phyloP scores from a whole-genome alignment of 2,329 filamentous ascomycete species.

The Ascochyta viciae-villosae region DNA sequence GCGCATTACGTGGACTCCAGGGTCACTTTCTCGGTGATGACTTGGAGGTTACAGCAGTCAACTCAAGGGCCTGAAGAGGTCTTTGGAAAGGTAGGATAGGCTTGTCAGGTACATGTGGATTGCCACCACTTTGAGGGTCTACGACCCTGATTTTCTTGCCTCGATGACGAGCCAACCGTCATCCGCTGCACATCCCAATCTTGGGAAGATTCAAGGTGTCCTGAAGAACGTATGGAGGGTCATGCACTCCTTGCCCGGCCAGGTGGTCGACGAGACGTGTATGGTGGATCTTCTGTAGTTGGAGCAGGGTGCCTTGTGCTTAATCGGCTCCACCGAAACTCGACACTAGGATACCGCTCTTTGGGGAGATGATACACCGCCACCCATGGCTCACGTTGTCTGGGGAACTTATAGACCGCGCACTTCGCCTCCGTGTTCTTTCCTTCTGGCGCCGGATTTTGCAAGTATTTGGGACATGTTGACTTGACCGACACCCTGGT shows the following conservation, averaged over 20 bases:
- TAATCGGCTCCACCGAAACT: conserved; percentile 7
- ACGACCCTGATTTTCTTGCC: conserved; percentile 11
- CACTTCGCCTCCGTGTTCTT: conserved; percentile 3
- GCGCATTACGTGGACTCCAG: conserved; percentile 5
- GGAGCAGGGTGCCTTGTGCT: conserved; percentile 9
- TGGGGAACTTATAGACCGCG: conserved; percentile 9
- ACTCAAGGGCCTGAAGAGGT: background rate
- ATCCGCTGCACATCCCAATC: conserved; percentile 14
- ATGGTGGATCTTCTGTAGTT: conserved; percentile 6
- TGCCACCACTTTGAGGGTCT: conserved; percentile 11
- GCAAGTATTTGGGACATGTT: background rate
- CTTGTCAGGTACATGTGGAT: conserved; percentile 4
- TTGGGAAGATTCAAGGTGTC: conserved; percentile 1
- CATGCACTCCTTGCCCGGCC: conserved; percentile 6
- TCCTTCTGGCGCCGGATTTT: background rate
- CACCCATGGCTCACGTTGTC: conserved; percentile 11
- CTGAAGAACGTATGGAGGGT: conserved; percentile 5
- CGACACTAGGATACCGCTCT: conserved; percentile 20
- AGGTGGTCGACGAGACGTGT: conserved; percentile 12
- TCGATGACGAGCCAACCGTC: background rate
- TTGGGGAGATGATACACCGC: conserved; percentile 18
- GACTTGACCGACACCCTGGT: conserved; percentile 6
- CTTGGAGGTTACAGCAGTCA: background rate
- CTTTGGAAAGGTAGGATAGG: conserved; percentile 1
- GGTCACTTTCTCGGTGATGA: conserved; percentile 7